Conservation (phyloP, 306 rosid genomes). For the Trifolium fragiferum region DNA sequence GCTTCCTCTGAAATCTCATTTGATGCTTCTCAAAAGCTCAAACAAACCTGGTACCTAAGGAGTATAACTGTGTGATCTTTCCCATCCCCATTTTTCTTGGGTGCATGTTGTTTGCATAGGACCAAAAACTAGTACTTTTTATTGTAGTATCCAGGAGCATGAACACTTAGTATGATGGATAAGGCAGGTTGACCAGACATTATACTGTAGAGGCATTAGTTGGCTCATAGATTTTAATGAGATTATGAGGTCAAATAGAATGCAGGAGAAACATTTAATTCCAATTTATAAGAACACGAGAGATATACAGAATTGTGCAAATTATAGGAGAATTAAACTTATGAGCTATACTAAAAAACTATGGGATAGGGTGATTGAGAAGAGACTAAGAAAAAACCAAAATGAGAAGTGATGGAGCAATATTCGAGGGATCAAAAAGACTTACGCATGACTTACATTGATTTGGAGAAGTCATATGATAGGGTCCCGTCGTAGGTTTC, state of each 20-base stretch:
- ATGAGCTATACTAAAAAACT: not conserved
- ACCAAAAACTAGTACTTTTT: not conserved
- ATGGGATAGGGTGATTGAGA: not conserved
- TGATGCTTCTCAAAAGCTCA: not conserved
- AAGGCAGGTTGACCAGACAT: not conserved
- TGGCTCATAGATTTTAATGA: not conserved
- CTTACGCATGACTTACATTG: not conserved
- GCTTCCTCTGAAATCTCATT: not conserved
- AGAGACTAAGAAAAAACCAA: not conserved
- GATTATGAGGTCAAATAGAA: not conserved
- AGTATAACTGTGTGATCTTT: no score
- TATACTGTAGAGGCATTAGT: not conserved
- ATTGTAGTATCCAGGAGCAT: not conserved
- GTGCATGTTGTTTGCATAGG: slow-evolving; percentile 1
- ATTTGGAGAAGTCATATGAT: not conserved
- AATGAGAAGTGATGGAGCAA: not conserved
- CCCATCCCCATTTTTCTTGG: not conserved
- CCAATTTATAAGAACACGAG: not conserved
- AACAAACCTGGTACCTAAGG: not conserved
- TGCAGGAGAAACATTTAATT: not conserved
- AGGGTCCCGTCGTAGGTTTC: not conserved
- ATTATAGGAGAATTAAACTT: not conserved
- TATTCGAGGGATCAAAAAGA: not conserved
- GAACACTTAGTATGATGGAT: not conserved
- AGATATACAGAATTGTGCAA: not conserved